Percentiles rank a stretch among this genome's conserved stretches.
Conservation (phyloP, 2,329 filamentous ascomycete genomes). For the Stagonosporopsis tanaceti region DNA sequence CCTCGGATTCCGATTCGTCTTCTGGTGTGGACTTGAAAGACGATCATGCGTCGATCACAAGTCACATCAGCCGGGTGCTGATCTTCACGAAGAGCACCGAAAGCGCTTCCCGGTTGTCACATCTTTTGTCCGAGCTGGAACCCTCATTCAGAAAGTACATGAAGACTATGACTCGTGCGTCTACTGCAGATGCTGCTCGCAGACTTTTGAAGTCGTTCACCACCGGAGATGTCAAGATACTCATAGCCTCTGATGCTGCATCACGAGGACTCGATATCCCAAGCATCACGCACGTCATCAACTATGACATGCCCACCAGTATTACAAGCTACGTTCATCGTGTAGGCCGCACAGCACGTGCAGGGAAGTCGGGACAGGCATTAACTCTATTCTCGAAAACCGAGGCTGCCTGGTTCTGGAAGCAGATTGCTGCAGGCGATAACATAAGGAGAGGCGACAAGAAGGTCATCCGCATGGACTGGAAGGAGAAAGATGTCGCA, state of each 20-base stretch:
- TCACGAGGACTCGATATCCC: conserved; percentile 87
- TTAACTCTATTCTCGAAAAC: conserved; percentile 86
- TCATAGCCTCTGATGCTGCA: conserved; percentile 93
- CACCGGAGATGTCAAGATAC: conserved; percentile 69
- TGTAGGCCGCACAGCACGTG: conserved; percentile 88
- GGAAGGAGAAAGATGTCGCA: conserved; percentile 52
- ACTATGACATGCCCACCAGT: conserved; percentile 89
- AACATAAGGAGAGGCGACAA: conserved; percentile 58
- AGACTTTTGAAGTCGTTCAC: conserved; percentile 74
- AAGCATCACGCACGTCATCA: conserved; percentile 82
- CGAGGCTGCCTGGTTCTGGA: conserved; percentile 93
- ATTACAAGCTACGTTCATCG: conserved; percentile 88
- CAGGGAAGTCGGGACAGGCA: conserved; percentile 75
- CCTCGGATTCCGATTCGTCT: conserved; percentile 23
- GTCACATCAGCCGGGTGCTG: conserved; percentile 60
- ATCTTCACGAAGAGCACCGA: conserved; percentile 94
- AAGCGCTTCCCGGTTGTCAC: conserved; percentile 82
- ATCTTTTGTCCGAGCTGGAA: conserved; percentile 74
- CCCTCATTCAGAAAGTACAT: conserved; percentile 65
- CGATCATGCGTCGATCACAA: conserved; percentile 21
- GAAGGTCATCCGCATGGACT: conserved; percentile 57
- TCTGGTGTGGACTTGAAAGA: conserved; percentile 24
- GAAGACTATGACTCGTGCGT: conserved; percentile 79
- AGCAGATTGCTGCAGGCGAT: conserved; percentile 71
- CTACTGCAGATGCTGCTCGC: conserved; percentile 73